A percentile compares a stretch with the other conserved stretches of the same genome.
phyloP scores from a whole-genome alignment of 495 filamentous ascomycete species.

The Sporormia fimetaria region DNA sequence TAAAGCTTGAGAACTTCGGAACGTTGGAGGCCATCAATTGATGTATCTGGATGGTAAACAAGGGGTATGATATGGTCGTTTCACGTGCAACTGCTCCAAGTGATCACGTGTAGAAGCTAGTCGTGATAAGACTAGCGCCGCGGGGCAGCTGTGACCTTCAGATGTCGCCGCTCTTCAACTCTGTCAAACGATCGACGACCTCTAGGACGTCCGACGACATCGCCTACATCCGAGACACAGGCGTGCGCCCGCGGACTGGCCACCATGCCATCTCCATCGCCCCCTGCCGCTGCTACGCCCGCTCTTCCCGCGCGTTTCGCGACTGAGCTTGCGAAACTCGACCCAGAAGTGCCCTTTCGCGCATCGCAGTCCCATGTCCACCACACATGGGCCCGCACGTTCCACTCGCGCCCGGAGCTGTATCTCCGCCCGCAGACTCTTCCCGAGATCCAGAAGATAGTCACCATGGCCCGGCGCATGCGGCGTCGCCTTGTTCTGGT shows the following conservation, averaged over 20 bases:
- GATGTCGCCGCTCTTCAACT: too few species aligned
- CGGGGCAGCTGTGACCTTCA: too few species aligned
- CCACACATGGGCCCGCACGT: constrained; percentile 94
- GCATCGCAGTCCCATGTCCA: constrained; percentile 59
- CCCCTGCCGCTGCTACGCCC: constrained; percentile 2
- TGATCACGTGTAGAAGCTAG: too few species aligned
- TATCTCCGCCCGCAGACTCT: constrained; percentile 72
- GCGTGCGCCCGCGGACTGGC: too few species aligned
- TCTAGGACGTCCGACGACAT: too few species aligned
- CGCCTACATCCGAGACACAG: too few species aligned
- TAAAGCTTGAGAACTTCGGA: constrained; percentile 31
- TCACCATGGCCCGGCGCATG: constrained; percentile 69
- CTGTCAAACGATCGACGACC: too few species aligned
- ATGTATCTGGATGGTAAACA: too few species aligned
- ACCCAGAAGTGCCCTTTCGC: constrained; percentile 61
- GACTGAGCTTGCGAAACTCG: constrained; percentile 44
- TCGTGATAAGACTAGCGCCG: too few species aligned
- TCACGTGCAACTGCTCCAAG: too few species aligned
- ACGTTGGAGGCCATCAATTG: constrained; percentile 15
- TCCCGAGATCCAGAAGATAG: constrained; percentile 68
- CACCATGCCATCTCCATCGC: constrained; percentile 2
- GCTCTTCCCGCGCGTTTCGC: constrained; percentile 41
- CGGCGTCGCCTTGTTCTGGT: constrained; percentile 68
- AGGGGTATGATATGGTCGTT: too few species aligned
- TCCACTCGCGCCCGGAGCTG: constrained; percentile 74